Percentiles rank a stretch among this genome's conserved stretches.
Conservation (phyloP, 164 flowering plant species). For the Dillenia suffruticosa region DNA sequence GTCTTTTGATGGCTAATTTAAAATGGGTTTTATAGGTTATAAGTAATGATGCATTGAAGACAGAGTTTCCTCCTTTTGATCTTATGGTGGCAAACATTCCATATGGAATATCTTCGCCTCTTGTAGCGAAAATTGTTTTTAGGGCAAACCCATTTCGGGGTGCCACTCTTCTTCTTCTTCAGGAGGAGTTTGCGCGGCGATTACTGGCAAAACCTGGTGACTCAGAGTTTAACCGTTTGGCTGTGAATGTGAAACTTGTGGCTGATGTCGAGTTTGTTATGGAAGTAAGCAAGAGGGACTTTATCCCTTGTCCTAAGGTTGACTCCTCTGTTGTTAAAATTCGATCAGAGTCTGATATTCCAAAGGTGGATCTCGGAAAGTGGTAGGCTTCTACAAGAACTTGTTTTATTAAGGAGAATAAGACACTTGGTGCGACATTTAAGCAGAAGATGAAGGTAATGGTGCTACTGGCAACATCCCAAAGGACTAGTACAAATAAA, state of each 20-base stretch:
- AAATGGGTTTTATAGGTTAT: constrained; percentile 57
- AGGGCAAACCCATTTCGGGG: constrained; percentile 48
- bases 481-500: constrained; percentile 2
- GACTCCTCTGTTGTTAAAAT: constrained; percentile 85
- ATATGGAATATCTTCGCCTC: constrained; percentile 80
- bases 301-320: constrained; percentile 80
- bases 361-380: constrained; percentile 61
- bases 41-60: constrained; percentile 63
- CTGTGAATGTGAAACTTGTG: constrained; percentile 80
- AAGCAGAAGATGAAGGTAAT: constrained; percentile 83
- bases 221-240: constrained; percentile 75
- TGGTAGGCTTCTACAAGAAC: constrained; percentile 87
- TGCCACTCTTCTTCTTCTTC: constrained; percentile 81
- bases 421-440: constrained; percentile 83
- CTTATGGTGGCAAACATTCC: constrained; percentile 91
- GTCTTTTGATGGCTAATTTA: neutral
- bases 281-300: constrained; percentile 92
- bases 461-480: constrained; percentile 46
- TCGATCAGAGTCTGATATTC: constrained; percentile 51
- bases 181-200: constrained; percentile 86
- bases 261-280: constrained; percentile 77
- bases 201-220: constrained; percentile 84
- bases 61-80: constrained; percentile 74
- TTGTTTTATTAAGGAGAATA: constrained; percentile 84
- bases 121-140: constrained; percentile 65